Evolutionary conservation across 2,329 filamentous ascomycete genomes (phyloP).

Genomic region (Xylariaceae sp.): DNA sequence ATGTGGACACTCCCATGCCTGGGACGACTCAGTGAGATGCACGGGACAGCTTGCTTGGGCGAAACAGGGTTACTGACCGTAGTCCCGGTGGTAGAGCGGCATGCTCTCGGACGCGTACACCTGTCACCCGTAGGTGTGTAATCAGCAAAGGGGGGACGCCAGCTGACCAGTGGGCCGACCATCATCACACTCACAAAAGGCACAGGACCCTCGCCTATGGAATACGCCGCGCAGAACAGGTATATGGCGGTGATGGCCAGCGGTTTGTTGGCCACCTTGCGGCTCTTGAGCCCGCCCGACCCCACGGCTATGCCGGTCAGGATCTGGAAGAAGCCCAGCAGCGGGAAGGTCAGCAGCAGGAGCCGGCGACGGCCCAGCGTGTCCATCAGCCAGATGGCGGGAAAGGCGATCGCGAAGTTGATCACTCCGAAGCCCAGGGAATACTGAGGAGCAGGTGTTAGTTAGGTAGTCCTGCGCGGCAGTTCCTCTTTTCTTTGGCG

Average conservation of each 20-base stretch:
- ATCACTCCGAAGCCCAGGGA: constrained; percentile 61
- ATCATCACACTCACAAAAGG: too few relatives aligned
- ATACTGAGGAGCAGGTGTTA: too few relatives aligned
- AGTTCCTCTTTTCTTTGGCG: too few relatives aligned
- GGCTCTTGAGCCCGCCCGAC: constrained; percentile 30
- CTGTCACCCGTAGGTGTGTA: constrained; percentile 59
- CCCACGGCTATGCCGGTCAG: too few relatives aligned
- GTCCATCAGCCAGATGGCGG: constrained; percentile 58
- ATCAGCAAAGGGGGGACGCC: too few relatives aligned
- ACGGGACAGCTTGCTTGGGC: background rate
- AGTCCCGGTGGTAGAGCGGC: constrained; percentile 29
- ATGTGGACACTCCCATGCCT: background rate
- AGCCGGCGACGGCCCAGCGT: constrained; percentile 55
- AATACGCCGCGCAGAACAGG: constrained; percentile 55
- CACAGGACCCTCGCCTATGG: constrained; percentile 58
- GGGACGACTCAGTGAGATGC: background rate
- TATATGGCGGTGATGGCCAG: constrained; percentile 53
- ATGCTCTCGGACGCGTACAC: constrained; percentile 58
- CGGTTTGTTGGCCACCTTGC: constrained; percentile 27
- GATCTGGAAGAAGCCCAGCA: too few relatives aligned
- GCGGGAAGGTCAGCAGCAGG: constrained; percentile 57
- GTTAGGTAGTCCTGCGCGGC: too few relatives aligned
- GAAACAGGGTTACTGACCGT: constrained; percentile 15
- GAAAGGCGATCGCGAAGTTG: constrained; percentile 58
- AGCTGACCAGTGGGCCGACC: too few relatives aligned